Percentiles rank a stretch among this genome's conserved stretches.
Conservation (phyloP, 257 asterid genomes). For the Solanum etuberosum region DNA sequence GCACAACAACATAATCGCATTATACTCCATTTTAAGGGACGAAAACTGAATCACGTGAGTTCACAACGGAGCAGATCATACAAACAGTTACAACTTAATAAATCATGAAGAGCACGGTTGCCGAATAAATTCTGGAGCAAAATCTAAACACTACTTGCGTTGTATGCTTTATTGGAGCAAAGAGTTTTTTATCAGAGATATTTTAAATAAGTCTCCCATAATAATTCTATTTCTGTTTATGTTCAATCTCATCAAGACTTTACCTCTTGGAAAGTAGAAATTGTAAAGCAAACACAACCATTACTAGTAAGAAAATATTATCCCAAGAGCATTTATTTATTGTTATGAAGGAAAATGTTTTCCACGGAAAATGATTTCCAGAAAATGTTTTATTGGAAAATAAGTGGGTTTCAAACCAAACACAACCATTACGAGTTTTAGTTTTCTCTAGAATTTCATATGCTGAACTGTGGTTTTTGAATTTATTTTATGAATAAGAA, state of each 20-base stretch:
- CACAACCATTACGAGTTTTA: not conserved
- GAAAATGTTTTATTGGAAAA: not conserved
- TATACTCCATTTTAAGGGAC: not conserved
- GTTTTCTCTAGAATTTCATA: not conserved
- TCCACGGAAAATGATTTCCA: not conserved
- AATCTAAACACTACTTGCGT: not conserved
- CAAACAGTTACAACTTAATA: not conserved
- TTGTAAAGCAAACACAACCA: not conserved
- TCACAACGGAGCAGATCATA: not conserved
- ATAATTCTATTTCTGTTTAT: not conserved
- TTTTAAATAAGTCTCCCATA: not conserved
- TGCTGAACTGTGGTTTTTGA: not conserved
- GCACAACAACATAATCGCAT: not conserved
- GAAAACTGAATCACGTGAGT: not conserved
- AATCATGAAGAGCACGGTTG: not conserved
- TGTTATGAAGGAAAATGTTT: not conserved
- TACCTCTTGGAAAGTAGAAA: not conserved
- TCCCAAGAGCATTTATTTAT: not conserved
- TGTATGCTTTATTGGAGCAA: not conserved
- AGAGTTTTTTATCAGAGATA: not conserved
- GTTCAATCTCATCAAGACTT: not conserved
- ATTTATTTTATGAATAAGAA: not conserved
- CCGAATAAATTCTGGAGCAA: not conserved
- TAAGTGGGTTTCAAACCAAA: not conserved
- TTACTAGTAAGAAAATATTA: not conserved